Evolutionary conservation across 345 rosid genomes (phyloP).

Genomic region (Corchorus olitorius): DNA sequence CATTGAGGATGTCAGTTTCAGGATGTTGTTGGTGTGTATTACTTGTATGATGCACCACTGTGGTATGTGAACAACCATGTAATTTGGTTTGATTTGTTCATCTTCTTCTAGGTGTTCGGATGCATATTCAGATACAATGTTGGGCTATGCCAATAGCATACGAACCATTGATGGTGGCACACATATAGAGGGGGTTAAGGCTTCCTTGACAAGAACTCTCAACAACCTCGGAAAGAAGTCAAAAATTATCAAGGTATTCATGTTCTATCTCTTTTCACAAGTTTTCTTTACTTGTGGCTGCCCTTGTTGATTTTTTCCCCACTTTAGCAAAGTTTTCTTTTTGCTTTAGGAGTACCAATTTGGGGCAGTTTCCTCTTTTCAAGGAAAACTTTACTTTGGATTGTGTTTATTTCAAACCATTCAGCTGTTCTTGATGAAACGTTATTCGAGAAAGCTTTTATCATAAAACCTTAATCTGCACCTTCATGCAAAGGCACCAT

Average conservation of each 20-base stretch:
- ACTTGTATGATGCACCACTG: background rate
- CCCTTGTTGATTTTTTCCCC: background rate
- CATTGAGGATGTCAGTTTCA: background rate
- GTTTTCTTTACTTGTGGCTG: background rate
- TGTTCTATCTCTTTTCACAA: background rate
- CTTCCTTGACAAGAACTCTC: constrained; percentile 89
- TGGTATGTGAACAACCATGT: constrained; percentile 6
- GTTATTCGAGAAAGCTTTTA: constrained; percentile 1
- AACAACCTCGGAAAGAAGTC: constrained; percentile 87
- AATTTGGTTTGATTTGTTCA: constrained; percentile 19
- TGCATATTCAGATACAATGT: constrained; percentile 94
- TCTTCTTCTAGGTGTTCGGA: constrained; percentile 79
- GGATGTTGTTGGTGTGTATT: background rate
- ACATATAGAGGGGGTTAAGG: constrained; percentile 91
- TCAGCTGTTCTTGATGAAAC: background rate
- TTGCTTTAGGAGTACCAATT: background rate
- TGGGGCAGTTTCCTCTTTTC: background rate
- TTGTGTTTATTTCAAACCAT: constrained; percentile 1
- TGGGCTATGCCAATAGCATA: constrained; percentile 97
- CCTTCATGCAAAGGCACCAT: background rate
- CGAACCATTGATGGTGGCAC: constrained; percentile 98
- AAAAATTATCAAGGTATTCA: constrained; percentile 74
- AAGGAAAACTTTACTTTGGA: background rate
- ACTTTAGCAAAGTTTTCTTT: constrained; percentile 13
- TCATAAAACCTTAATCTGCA: background rate